Conservation (phyloP, 345 rosid genomes). For the Leavenworthia alabamica region DNA sequence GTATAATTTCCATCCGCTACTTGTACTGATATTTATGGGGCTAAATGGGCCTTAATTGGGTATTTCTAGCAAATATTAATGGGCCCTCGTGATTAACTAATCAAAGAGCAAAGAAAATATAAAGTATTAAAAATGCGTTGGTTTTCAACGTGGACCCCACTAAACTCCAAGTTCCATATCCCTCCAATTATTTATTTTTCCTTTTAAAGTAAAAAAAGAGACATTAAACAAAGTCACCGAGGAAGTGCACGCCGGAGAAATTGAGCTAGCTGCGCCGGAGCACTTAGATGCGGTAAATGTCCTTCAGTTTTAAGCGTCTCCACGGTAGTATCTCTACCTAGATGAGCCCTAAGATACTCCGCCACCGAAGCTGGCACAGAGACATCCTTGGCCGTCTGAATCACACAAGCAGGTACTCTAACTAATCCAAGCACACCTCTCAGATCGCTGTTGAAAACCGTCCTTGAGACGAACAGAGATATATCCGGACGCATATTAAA, state of each 20-base stretch:
- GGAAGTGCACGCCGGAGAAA: conserved; percentile 59
- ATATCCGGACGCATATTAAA: too few relatives aligned
- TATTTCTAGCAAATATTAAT: too few relatives aligned
- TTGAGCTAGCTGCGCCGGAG: conserved; percentile 55
- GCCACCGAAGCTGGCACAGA: conserved; percentile 69
- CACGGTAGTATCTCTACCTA: conserved; percentile 63
- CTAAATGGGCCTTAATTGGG: too few relatives aligned
- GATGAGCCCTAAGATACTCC: conserved; percentile 49
- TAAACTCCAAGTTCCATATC: conserved; percentile 12
- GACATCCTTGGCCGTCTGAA: conserved; percentile 61
- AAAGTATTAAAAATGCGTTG: too few relatives aligned
- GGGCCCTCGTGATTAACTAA: too few relatives aligned
- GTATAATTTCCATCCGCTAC: too few relatives aligned
- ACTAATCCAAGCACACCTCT: too few relatives aligned
- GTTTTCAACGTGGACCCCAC: conserved; percentile 30
- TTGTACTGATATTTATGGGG: too few relatives aligned
- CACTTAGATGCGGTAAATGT: conserved; percentile 81
- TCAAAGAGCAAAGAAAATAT: too few relatives aligned
- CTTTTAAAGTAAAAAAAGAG: too few relatives aligned
- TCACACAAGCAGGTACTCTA: conserved; percentile 50
- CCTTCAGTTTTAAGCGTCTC: conserved; percentile 66
- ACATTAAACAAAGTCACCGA: conserved; percentile 31
- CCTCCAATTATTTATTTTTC: conserved; percentile 14
- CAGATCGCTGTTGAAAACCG: too few relatives aligned
- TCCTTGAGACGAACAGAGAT: too few relatives aligned